Base-by-base conservation (phyloP, 2,329 filamentous ascomycete species). In the Aureobasidium uvarum region DNA sequence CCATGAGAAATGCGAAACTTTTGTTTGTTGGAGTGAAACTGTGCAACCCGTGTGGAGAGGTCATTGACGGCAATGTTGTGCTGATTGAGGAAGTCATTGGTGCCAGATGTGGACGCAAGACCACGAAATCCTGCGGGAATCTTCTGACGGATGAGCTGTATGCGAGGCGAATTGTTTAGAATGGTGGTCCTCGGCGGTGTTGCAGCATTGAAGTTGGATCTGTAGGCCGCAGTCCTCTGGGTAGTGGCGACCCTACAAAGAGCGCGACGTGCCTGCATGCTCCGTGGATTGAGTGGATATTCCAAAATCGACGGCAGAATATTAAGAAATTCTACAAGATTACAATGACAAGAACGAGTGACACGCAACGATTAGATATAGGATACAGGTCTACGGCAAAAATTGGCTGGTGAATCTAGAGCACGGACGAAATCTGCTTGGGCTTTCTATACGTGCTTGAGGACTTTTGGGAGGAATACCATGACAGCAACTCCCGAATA, bases 1-100 rank as follows among this genome's bases (percentile, higher is more conserved):
- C 90, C 90, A 76, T 92, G 89, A 70, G 86, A 89, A 72, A 92
- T 87, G n/a, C 89, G 83, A 76, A 90, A 92, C 2, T 87, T 84
- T 72, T 83, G 77, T 64, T 81, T 77, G 51, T 79, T 79, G 14
- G 78, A 74, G 71, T 85, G 79, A 73, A 84, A 85, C 14, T 75
- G 71, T 59, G 77, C 77, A 54, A 85, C 81, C 62, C 74, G 77
- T 5, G 75, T 72, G 7, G 82, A 78, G 38, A 85, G 80, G 51
- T 72, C 69, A 36, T 77, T 71, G 31, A 85, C 81, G 25, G 77
- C 74, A 63, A 75, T 71, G 63, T 77, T 72, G 69, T 84, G 79
- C 25, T 73, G 71, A 23, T 78, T 74, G 75, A 79, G 14, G 10
- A 54, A 63, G 23, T 63, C 60, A 36, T 45, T 45, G 18, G 25